Evolutionary conservation across 139 green algal species (phyloP).

Genomic region (Gonium pectorale): DNA sequence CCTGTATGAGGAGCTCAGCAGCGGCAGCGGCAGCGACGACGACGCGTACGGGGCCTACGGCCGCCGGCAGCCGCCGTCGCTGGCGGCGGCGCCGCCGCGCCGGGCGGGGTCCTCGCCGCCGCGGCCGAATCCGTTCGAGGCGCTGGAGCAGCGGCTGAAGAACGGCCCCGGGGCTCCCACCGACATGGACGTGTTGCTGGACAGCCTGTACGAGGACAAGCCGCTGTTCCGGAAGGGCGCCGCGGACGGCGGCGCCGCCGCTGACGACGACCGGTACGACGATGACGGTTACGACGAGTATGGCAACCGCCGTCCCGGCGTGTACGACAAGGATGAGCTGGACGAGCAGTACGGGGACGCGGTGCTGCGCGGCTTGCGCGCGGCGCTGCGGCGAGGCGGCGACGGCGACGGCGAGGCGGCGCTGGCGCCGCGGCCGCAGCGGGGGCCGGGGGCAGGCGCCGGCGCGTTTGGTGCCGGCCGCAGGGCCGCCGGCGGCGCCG

Average conservation of each 20-base stretch:
- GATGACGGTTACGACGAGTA: conserved; percentile 39
- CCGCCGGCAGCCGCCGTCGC: background rate
- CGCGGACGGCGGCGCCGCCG: background rate
- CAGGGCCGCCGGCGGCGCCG: background rate
- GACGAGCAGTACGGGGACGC: background rate
- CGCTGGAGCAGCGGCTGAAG: background rate
- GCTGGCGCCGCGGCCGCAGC: background rate
- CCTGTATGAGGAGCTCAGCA: background rate
- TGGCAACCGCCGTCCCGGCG: conserved; percentile 4
- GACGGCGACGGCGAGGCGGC: background rate
- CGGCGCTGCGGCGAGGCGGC: background rate
- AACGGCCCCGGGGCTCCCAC: background rate
- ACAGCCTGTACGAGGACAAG: background rate
- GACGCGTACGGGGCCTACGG: background rate
- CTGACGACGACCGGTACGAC: background rate
- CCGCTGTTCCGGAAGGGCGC: too few species aligned
- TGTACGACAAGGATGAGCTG: background rate
- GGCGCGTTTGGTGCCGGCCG: background rate
- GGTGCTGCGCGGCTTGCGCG: conserved; percentile 10
- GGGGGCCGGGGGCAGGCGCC: background rate
- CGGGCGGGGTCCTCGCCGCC: too few species aligned
- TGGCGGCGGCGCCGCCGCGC: background rate
- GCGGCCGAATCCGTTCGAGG: conserved; percentile 16
- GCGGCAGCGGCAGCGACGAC: conserved; percentile 18
- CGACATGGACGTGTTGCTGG: background rate